A percentile compares a stretch with the other conserved stretches of the same genome.
Evolutionary conservation across 1,139 yeast species (phyloP).

Genomic region (Kodamaea suecica): DNA sequence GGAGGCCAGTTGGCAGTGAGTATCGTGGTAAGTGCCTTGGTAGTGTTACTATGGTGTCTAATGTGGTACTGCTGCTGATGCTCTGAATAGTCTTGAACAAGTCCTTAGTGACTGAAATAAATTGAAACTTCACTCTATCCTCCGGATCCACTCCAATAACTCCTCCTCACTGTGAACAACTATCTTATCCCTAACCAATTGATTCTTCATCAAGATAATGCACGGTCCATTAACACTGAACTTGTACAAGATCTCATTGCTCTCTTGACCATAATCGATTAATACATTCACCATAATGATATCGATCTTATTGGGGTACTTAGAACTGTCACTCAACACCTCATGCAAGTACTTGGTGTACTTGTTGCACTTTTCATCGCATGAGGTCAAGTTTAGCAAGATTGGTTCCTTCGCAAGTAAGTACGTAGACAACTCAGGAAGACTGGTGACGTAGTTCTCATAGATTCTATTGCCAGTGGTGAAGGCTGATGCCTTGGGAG

Average conservation of each 20-base stretch:
- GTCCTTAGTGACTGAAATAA: too few species aligned
- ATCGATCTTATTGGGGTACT: constrained; percentile 33
- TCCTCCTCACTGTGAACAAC: constrained; percentile 44
- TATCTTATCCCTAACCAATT: constrained; percentile 56
- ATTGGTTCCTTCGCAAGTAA: constrained; percentile 58
- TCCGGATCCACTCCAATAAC: constrained; percentile 53
- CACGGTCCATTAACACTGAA: constrained; percentile 12
- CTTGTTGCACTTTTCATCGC: constrained; percentile 59
- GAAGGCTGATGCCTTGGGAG: constrained; percentile 37
- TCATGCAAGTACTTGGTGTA: constrained; percentile 64
- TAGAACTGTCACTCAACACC: constrained; percentile 49
- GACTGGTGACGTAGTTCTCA: constrained; percentile 43
- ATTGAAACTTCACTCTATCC: constrained; percentile 11
- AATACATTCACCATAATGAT: constrained; percentile 70
- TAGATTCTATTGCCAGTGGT: constrained; percentile 42
- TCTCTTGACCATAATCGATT: constrained; percentile 11
- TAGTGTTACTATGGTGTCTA: too few species aligned
- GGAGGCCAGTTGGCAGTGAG: too few species aligned
- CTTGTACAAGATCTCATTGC: constrained; percentile 9
- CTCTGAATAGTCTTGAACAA: too few species aligned
- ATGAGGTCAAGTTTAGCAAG: constrained; percentile 69
- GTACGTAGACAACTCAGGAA: constrained; percentile 54
- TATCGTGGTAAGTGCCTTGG: too few species aligned
- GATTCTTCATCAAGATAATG: constrained; percentile 63
- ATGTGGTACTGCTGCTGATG: too few species aligned